phyloP scores from a whole-genome alignment of 768 basidiomycete genomes.

The Suillus bovinus region DNA sequence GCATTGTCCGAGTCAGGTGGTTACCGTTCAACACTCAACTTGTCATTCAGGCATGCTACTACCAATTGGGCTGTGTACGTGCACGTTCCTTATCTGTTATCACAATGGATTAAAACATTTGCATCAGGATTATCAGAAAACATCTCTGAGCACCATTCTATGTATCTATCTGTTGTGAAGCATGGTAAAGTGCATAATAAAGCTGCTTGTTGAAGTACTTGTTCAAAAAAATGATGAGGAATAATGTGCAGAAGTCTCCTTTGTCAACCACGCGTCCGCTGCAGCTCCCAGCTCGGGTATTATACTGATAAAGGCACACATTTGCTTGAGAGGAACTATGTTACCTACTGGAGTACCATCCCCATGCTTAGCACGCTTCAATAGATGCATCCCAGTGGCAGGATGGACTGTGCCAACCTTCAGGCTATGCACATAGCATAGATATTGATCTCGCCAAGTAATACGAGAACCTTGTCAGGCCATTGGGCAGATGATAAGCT shows the following conservation, averaged over 20 bases:
- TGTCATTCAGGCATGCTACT: not conserved
- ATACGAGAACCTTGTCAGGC: not conserved
- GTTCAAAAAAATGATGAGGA: not conserved
- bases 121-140: not conserved
- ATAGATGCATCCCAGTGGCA: not conserved
- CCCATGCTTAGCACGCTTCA: not conserved
- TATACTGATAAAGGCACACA: slow-evolving; percentile 20
- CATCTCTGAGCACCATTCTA: not conserved
- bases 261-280: slow-evolving; percentile 23
- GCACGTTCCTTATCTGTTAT: not conserved
- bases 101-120: not conserved
- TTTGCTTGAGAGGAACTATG: not conserved
- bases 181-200: not conserved
- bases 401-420: not conserved
- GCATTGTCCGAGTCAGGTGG: not conserved
- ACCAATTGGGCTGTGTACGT: not conserved
- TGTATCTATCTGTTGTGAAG: not conserved
- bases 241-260: not conserved
- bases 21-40: not conserved
- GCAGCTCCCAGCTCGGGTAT: slow-evolving; percentile 28
- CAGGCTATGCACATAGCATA: not conserved
- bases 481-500: not conserved
- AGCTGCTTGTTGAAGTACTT: not conserved
- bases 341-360: not conserved
- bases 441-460: not conserved